A percentile compares a stretch with the other conserved stretches of the same genome.
phyloP scores from a whole-genome alignment of 805 yeast genomes.

The Blastobotrys peoriensis region DNA sequence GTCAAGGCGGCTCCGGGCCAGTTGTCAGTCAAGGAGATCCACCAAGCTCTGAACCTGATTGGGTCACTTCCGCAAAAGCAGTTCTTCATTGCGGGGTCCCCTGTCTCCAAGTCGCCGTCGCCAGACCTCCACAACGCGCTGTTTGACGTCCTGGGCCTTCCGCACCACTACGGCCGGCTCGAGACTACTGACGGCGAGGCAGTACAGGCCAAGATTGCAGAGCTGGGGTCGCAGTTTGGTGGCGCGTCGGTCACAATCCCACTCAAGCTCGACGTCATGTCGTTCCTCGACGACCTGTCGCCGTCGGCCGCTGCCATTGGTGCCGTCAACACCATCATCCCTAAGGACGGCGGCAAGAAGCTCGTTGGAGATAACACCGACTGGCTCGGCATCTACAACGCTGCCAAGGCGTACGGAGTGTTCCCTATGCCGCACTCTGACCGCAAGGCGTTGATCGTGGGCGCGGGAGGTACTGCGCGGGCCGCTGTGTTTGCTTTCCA shows the following conservation, averaged over 20 bases:
- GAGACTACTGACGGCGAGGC: constrained; percentile 60
- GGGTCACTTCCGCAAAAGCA: constrained; percentile 58
- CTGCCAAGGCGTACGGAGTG: constrained; percentile 60
- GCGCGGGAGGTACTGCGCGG: constrained; percentile 97
- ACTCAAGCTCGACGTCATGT: constrained; percentile 72
- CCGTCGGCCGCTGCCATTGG: constrained; percentile 82
- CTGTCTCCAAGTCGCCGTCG: constrained; percentile 81
- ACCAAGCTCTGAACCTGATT: constrained; percentile 47
- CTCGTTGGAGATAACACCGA: constrained; percentile 89
- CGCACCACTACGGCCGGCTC: constrained; percentile 59
- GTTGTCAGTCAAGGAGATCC: constrained; percentile 58
- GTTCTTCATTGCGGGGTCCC: constrained; percentile 73
- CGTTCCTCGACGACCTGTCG: constrained; percentile 56
- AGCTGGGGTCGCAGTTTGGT: constrained; percentile 52
- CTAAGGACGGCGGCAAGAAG: constrained; percentile 39
- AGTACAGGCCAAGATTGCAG: constrained; percentile 48
- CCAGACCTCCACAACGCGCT: constrained; percentile 82
- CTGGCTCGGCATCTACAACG: constrained; percentile 79
- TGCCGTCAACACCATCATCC: constrained; percentile 85
- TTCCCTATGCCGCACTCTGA: constrained; percentile 7
- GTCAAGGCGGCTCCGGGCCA: constrained; percentile 77
- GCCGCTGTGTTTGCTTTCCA: constrained; percentile 88
- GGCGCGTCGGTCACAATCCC: constrained; percentile 98
- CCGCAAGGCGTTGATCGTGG: constrained; percentile 70
- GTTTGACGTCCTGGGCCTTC: constrained; percentile 68